Percentiles rank a stretch among this genome's conserved stretches.
These are phyloP conservation scores for Curvularia verruculosa DNA, from an alignment of 2,329 filamentous ascomycete species.

Conservation along the genomic window DNA sequence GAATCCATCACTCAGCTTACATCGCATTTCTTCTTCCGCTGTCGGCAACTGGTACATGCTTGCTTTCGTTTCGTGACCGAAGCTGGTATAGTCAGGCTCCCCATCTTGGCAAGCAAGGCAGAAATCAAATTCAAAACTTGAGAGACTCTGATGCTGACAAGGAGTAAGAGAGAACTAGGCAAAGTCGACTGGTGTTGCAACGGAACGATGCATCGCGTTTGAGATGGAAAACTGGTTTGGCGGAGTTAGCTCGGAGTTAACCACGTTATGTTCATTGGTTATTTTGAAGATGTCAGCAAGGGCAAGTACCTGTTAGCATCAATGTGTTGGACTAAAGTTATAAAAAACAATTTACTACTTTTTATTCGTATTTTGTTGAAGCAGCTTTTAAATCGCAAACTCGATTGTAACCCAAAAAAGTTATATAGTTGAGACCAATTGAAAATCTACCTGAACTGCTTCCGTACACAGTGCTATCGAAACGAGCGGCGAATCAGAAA, in stretches of 20 bases:
- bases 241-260: conserved; percentile 17
- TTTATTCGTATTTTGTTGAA: too few species aligned
- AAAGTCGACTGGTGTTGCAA: neutral
- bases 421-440: too few species aligned
- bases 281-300: too few species aligned
- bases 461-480: too few species aligned
- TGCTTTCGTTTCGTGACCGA: conserved; percentile 43
- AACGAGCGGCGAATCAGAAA: too few species aligned
- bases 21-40: conserved; percentile 44
- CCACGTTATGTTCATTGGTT: neutral
- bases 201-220: neutral
- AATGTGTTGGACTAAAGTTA: too few species aligned
- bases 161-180: neutral
- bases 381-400: too few species aligned
- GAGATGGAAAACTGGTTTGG: neutral
- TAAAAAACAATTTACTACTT: too few species aligned
- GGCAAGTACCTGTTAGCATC: too few species aligned
- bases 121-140: neutral
- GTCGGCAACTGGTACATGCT: conserved; percentile 41
- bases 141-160: neutral
- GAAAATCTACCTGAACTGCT: too few species aligned
- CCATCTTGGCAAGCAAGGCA: conserved; percentile 14
- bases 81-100: conserved; percentile 29
- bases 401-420: too few species aligned
- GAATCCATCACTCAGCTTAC: conserved; percentile 18